phyloP scores from a whole-genome alignment of 345 rosid genomes.

The Rhodamnia rubescens region DNA sequence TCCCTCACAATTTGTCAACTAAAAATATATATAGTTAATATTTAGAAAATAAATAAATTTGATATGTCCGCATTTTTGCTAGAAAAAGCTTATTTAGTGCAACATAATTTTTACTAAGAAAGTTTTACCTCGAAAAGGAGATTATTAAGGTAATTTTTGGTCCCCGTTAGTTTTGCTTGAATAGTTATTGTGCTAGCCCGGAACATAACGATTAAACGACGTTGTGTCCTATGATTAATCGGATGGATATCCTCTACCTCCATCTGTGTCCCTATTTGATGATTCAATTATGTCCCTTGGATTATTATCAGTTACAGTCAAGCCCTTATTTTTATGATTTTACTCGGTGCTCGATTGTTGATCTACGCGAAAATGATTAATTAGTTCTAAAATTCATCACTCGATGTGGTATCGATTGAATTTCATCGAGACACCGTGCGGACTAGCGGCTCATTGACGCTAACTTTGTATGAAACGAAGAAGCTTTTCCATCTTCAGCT shows the following conservation, averaged over 20 bases:
- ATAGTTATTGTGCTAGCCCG: too few relatives aligned
- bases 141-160: not conserved
- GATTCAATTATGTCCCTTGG: not conserved
- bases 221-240: not conserved
- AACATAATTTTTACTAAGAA: not conserved
- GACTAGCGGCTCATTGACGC: not conserved
- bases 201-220: not conserved
- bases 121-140: not conserved
- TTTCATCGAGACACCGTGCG: not conserved
- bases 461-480: not conserved
- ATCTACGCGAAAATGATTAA: not conserved
- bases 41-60: too few relatives aligned
- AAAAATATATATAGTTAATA: too few relatives aligned
- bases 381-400: not conserved
- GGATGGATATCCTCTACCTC: not conserved
- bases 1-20: not conserved
- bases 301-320: not conserved
- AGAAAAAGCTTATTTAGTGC: not conserved
- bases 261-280: not conserved
- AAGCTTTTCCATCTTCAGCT: not conserved
- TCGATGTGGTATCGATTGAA: not conserved
- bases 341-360: not conserved
- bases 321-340: not conserved
- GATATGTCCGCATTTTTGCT: not conserved
- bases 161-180: not conserved